A percentile compares a stretch with the other conserved stretches of the same genome.
Conservation (phyloP, 2,329 filamentous ascomycete species). For the Fusarium sororula region DNA sequence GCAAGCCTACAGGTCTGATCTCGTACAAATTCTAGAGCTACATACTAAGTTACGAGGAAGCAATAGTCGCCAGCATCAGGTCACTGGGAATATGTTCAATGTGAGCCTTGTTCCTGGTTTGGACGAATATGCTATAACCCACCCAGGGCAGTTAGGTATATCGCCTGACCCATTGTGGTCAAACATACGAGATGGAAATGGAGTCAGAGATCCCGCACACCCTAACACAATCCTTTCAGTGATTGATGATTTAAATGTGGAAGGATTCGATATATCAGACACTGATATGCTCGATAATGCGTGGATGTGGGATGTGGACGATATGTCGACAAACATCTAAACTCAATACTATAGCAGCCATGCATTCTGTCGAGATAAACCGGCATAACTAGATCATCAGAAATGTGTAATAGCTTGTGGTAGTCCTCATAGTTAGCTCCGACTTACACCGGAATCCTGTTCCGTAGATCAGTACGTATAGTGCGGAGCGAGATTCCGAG, state of each 20-base stretch:
- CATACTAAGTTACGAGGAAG: conserved; percentile 22
- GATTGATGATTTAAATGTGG: conserved; percentile 28
- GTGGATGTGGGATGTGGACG: conserved; percentile 30
- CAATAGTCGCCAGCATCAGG: neutral
- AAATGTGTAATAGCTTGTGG: neutral
- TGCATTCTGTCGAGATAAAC: neutral
- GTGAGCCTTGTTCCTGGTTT: neutral
- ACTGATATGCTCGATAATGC: conserved; percentile 16
- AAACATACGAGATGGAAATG: neutral
- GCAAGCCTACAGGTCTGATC: conserved; percentile 27
- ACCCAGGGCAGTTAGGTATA: neutral
- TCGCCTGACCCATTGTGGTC: conserved; percentile 34
- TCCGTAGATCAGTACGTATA: conserved; percentile 1
- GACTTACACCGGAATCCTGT: conserved; percentile 1
- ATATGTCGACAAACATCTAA: neutral
- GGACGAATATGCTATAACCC: conserved; percentile 14
- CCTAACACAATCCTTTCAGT: conserved; percentile 26
- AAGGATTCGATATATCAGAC: conserved; percentile 1
- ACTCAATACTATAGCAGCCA: neutral
- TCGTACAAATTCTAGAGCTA: conserved; percentile 26
- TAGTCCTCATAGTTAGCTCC: neutral
- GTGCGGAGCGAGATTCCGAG: conserved; percentile 7
- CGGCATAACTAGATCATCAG: too few relatives aligned
- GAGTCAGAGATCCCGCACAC: neutral
- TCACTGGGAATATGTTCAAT: neutral